phyloP scores from a whole-genome alignment of 1,284 basidiomycete genomes.

The Naganishia albida region DNA sequence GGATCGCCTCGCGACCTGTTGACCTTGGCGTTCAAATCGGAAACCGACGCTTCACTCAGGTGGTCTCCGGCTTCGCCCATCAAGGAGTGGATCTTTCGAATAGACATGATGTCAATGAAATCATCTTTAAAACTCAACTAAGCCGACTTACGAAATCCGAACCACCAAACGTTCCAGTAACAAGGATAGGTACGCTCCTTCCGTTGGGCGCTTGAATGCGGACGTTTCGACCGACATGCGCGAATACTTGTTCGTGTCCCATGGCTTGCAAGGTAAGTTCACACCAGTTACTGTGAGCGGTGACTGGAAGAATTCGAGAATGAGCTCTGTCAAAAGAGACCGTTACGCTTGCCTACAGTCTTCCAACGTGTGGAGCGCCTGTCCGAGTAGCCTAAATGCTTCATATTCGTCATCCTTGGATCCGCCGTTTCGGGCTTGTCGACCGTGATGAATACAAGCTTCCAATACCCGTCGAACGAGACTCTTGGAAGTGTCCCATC shows the following conservation, averaged over 20 bases:
- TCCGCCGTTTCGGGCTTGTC: slow-evolving; percentile 60
- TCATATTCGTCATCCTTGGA: slow-evolving; percentile 78
- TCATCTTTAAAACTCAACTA: background rate
- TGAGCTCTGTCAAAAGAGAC: background rate
- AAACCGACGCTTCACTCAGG: slow-evolving; percentile 71
- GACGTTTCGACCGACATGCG: slow-evolving; percentile 84
- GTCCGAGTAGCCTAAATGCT: slow-evolving; percentile 74
- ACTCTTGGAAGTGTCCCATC: slow-evolving; percentile 85
- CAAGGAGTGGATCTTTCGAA: slow-evolving; percentile 35
- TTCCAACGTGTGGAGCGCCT: slow-evolving; percentile 72
- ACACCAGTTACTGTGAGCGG: slow-evolving; percentile 88
- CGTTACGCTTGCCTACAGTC: slow-evolving; percentile 40
- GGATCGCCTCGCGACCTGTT: slow-evolving; percentile 60
- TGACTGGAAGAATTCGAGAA: slow-evolving; percentile 47
- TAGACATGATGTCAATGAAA: background rate
- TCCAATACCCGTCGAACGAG: slow-evolving; percentile 77
- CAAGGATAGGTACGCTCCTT: slow-evolving; percentile 51
- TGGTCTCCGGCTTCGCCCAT: slow-evolving; percentile 59
- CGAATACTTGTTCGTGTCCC: slow-evolving; percentile 76
- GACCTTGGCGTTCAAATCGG: slow-evolving; percentile 80
- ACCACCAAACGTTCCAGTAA: slow-evolving; percentile 62
- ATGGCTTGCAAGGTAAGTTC: slow-evolving; percentile 73
- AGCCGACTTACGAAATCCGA: slow-evolving; percentile 26
- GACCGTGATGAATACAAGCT: slow-evolving; percentile 64
- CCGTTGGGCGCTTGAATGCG: slow-evolving; percentile 76